A percentile compares a stretch with the other conserved stretches of the same genome.
Evolutionary conservation across 176 grass and related monocot genomes (phyloP).

Genomic region (sorghum (Sorghum bicolor)): DNA sequence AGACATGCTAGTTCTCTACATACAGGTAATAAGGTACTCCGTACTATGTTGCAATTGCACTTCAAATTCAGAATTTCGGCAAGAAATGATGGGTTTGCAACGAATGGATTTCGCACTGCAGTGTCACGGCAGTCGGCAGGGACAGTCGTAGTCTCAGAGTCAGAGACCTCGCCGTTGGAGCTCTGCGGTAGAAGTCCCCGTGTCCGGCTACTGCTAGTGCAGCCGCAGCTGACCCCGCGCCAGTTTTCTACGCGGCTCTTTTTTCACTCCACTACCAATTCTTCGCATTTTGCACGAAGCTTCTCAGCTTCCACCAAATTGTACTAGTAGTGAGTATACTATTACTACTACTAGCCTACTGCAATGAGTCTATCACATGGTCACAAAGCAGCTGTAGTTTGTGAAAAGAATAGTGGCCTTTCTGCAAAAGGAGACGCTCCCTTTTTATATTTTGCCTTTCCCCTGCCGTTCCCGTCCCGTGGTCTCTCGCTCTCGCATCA

Average conservation of each 20-base stretch:
- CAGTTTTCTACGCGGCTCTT: neutral
- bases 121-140: neutral
- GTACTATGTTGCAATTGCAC: neutral
- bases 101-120: neutral
- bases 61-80: neutral
- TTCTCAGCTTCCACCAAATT: neutral
- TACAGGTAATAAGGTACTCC: neutral
- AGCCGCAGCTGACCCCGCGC: neutral
- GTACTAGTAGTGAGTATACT: no score
- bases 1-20: neutral
- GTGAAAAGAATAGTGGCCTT: neutral
- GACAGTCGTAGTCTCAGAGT: neutral
- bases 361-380: no score
- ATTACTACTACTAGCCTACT: no score
- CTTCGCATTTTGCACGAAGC: neutral
- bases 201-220: neutral
- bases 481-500: neutral
- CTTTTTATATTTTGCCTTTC: constrained; percentile 29
- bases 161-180: neutral
- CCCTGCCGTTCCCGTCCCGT: constrained; percentile 12
- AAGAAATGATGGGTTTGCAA: neutral
- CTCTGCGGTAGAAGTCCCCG: neutral
- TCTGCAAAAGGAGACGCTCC: neutral
- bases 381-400: neutral
- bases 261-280: neutral